Evolutionary conservation across 2,329 filamentous ascomycete genomes (phyloP), one percentile per base, ranked within the genome.

Genomic region (Amphichorda felina): DNA sequence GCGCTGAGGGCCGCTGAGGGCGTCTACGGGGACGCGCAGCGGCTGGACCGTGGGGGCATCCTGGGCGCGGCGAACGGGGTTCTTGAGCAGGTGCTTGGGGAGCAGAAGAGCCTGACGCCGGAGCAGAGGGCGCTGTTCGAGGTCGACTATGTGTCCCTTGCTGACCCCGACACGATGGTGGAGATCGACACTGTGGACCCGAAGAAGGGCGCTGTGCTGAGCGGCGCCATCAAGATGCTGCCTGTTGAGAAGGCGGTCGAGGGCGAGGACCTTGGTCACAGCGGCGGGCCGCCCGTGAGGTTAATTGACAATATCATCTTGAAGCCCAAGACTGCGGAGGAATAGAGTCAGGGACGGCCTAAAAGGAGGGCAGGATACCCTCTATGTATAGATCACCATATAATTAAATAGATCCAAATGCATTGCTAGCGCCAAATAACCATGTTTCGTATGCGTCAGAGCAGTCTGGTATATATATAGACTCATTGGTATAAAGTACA

Each of bases 241-340:
- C 82, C 87, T 0, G 64, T 94, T 2, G 83, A 93, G 51, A 68
- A 74, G 35, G 68, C 79, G 1, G 68, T 66, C 33, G 61, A 74
- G 5, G 82, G 72, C 1, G 88, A 96, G 55, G 78, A 87, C 44
- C 57, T 88, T 18, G 87, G 87, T 4, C 75, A 75, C 41, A 70
- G 73, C 37, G 79, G 76, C 4, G 79, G 80, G 2, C 83, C 84
- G 13, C 55, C 78, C 1, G 91, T 98, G 33, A 70, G 91, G 41
- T 62, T 98, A 57, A 95, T 98, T 54, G 91, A 98, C 53, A 98
- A 98, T 50, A 79, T 96, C 44, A 79, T 94, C 37, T 54, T 89
- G 24, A 60, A 68, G 45, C 64, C 70, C 0, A 43, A 39, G 21
- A 25, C 11, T 7, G 43, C 47, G 10, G 30, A 35, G 2, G 36